phyloP scores from a whole-genome alignment of 1,284 basidiomycete species.

The Puccinia novopanici region DNA sequence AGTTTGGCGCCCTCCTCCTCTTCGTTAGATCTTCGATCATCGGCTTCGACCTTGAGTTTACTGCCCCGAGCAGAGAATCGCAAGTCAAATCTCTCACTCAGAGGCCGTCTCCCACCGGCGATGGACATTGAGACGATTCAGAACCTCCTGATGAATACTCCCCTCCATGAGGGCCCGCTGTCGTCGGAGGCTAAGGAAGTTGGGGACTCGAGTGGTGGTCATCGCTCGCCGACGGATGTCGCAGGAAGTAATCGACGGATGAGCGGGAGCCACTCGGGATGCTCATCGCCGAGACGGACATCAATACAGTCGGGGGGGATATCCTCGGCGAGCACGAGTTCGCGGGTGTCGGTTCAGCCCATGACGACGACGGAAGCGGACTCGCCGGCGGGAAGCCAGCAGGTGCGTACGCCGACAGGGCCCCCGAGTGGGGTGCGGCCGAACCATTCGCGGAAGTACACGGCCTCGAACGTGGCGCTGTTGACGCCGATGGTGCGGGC shows the following conservation, averaged over 20 bases:
- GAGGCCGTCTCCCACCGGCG: constrained; percentile 17
- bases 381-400: neutral
- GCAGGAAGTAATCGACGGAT: neutral
- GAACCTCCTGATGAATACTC: constrained; percentile 9
- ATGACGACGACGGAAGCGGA: neutral
- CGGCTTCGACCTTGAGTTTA: constrained; percentile 10
- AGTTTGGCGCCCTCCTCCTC: neutral
- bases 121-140: constrained; percentile 37
- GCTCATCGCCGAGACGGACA: neutral
- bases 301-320: constrained; percentile 2
- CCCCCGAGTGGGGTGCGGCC: neutral
- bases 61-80: neutral
- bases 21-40: neutral
- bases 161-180: neutral
- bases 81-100: neutral
- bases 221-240: neutral
- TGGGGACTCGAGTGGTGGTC: neutral
- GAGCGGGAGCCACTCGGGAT: neutral
- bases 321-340: neutral
- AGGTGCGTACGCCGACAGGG: neutral
- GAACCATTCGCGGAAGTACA: constrained; percentile 20
- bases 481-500: constrained; percentile 14
- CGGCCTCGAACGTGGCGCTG: constrained; percentile 27
- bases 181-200: neutral
- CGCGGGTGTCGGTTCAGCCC: neutral